Evolutionary conservation across 2,329 filamentous ascomycete species (phyloP).

Genomic region (Colletotrichum spinosum): DNA sequence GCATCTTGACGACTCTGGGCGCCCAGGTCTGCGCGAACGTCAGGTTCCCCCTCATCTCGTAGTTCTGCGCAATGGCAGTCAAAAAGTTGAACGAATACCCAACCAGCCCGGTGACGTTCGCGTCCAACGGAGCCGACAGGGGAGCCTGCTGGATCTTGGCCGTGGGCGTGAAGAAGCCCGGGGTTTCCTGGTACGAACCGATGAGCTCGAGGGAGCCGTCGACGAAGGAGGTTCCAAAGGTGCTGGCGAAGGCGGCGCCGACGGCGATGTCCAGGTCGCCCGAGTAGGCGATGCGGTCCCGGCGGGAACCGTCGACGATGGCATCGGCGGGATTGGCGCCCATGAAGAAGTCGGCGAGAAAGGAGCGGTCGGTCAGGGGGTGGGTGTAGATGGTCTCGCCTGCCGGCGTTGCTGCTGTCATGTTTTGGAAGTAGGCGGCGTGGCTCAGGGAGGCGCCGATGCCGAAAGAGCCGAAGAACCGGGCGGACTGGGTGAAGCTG

Average conservation of each 20-base stretch:
- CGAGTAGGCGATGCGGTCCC: slow-evolving; percentile 48
- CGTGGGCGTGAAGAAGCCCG: slow-evolving; percentile 47
- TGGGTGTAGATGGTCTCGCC: slow-evolving; percentile 41
- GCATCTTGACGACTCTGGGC: slow-evolving; percentile 43
- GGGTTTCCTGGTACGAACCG: slow-evolving; percentile 43
- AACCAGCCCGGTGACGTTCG: slow-evolving; percentile 47
- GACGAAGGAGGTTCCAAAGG: slow-evolving; percentile 42
- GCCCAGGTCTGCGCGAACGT: slow-evolving; percentile 44
- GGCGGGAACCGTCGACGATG: slow-evolving; percentile 50
- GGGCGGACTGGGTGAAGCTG: slow-evolving; percentile 42
- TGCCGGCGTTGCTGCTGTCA: slow-evolving; percentile 24
- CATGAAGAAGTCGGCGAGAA: slow-evolving; percentile 48
- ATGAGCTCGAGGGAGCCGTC: slow-evolving; percentile 40
- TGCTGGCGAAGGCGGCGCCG: slow-evolving; percentile 43
- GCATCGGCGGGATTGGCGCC: slow-evolving; percentile 47
- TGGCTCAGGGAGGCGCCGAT: slow-evolving; percentile 47
- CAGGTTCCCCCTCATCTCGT: slow-evolving; percentile 44
- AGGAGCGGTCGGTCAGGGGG: slow-evolving; percentile 42
- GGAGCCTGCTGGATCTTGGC: slow-evolving; percentile 48
- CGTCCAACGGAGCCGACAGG: slow-evolving; percentile 36
- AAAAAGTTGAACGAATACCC: slow-evolving; percentile 50
- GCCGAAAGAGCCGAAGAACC: slow-evolving; percentile 46
- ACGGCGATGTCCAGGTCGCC: slow-evolving; percentile 47
- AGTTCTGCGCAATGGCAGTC: slow-evolving; percentile 44
- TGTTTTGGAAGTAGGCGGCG: slow-evolving; percentile 42